Evolutionary conservation across 2,329 filamentous ascomycete genomes (phyloP), one percentile per base, ranked within the genome.

Genomic region (Penicillium sp.): DNA sequence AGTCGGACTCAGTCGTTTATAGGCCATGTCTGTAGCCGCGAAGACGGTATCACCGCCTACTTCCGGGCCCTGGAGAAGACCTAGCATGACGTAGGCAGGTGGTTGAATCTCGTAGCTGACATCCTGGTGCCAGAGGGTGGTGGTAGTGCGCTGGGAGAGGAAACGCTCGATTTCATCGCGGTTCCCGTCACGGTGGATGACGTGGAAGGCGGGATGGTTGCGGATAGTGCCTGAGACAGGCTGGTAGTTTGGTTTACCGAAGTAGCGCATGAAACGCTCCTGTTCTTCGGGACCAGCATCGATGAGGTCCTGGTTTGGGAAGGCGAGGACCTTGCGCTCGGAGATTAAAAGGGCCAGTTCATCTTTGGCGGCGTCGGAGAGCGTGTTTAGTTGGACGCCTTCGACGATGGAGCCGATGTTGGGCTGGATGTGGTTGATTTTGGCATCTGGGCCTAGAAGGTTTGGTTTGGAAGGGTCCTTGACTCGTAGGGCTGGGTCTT

Each of bases 301-400:
- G 22, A 74, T 70, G 39, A 76, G 67, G 46, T 78, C 74, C 48
- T 77, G 73, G 27, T 76, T 67, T n/a, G 74, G 73, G 62, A 77
- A 77, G 27, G 74, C 73, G 10, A 75, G 67, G 13, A 77, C 72
- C 42, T 74, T 75, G 50, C 85, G 81, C 69, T 88, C 77, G 9
- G 87, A 83, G 9, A 89, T 84, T 52, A 85, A 82, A 18, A 84
- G 79, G 1, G 74, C 75, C 9, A 78, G 70, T 54, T 77, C 75
- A 46, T 78, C 74, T 44, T 76, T 75, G 37, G 72, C 72, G 6
- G 69, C 62, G 34, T 73, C 67, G 1, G 69, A 71, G 6, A 78
- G 68, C 31, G 71, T 62, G 58, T 67, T 74, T 44, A 78, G 57
- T 47, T 78, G 76, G 28, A 78, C 58, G 20, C 69, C 70, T 46